Evolutionary conservation across 2,329 filamentous ascomycete species (phyloP), one percentile per base, ranked within the genome.

Genomic region (Hymenoscyphus salicellus): DNA sequence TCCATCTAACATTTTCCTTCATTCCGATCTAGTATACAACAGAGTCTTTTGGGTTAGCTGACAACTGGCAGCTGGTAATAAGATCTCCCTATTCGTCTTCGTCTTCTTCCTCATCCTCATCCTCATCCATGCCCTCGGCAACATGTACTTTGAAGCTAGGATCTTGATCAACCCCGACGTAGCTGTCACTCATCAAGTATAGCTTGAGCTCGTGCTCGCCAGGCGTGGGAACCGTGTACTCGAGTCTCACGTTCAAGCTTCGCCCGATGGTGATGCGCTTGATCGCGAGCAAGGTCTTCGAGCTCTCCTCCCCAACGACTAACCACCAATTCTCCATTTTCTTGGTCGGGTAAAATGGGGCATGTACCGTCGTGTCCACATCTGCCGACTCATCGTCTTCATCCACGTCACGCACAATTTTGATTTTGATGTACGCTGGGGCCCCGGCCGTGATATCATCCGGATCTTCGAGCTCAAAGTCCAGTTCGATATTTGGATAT

Each of bases 271-370:
- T 96, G 66, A 99, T 89, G 71, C 94, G 87, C 84, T 98, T 99
- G 81, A 98, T 97, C 2, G 92, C 93, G 64, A 98, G 82, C 67
- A 99, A 81, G 68, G 84, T 93, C 81, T 92, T 94, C 49, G 90
- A 92, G 76, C 87, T 90, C 79, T 97, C 93, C 72, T 98, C 93
- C 33, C 93, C 94, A 38, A 99, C 92, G 23, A 99, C 92, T 63
- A 99, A 81, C 95, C 95, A 99, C 93, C 93, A 99, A 76, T 95
- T 97, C 83, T 99, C 95, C 81, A 92, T 89, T 84, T 99, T 99
- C 77, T 90, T 89, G 59, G 78, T 82, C 0, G 95, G 93, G 76
- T 95, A 99, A 83, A 98, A 99, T 0, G 95, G 95, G 60, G 94
- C 93, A 75, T 98, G 93, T 1, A 98, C 96, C 1, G 88, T 89